Evolutionary conservation across 1,139 yeast species (phyloP).

Genomic region (Nakaseomyces kungkrabaensis): DNA sequence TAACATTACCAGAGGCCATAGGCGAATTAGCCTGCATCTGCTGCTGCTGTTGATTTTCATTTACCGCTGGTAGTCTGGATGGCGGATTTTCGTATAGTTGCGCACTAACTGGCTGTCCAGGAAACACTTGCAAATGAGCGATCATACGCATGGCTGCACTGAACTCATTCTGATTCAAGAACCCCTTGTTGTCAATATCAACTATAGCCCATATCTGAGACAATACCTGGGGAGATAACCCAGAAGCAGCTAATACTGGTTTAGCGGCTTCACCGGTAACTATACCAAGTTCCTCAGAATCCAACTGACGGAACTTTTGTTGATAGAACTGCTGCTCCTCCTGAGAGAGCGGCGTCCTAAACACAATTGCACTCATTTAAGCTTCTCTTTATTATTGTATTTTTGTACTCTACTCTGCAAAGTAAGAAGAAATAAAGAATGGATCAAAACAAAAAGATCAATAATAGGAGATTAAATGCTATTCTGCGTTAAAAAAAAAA

Average conservation of each 20-base stretch:
- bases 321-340: constrained; percentile 73
- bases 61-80: constrained; percentile 16
- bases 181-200: constrained; percentile 77
- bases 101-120: constrained; percentile 16
- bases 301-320: constrained; percentile 67
- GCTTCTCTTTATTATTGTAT: no score
- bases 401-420: not conserved
- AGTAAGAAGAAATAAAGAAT: no score
- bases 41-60: constrained; percentile 39
- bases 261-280: constrained; percentile 91
- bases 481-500: no score
- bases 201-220: constrained; percentile 95
- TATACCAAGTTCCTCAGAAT: constrained; percentile 67
- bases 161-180: constrained; percentile 72
- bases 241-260: constrained; percentile 74
- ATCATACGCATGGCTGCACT: constrained; percentile 80
- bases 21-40: not conserved
- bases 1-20: constrained; percentile 16
- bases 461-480: no score
- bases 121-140: constrained; percentile 62
- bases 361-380: constrained; percentile 18
- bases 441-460: no score
- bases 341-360: constrained; percentile 45
- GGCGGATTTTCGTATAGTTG: constrained; percentile 23
- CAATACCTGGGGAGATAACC: constrained; percentile 63